Conservation (phyloP, 2,329 filamentous ascomycete genomes). For the Pestalotiopsis sp. region DNA sequence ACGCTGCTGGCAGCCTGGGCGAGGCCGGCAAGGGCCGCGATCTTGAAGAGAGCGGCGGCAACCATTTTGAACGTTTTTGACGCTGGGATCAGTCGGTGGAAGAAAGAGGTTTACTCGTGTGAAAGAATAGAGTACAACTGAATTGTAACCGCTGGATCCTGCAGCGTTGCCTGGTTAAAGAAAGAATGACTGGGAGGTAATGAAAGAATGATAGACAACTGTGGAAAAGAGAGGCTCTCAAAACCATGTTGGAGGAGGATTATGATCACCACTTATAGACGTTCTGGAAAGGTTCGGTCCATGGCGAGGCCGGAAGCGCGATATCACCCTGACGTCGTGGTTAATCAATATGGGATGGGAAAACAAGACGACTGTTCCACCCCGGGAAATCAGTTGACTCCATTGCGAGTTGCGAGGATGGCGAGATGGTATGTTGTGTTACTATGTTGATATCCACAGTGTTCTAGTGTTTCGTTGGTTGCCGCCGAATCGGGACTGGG, state of each 20-base stretch:
- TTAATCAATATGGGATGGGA: neutral
- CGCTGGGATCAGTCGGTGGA: neutral
- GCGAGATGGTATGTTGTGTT: neutral
- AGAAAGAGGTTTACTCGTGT: neutral
- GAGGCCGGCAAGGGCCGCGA: conserved; percentile 6
- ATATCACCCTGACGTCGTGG: neutral
- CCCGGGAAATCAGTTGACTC: neutral
- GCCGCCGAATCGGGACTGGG: neutral
- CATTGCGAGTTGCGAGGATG: neutral
- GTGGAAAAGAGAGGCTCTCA: neutral
- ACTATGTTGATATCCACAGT: neutral
- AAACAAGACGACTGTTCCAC: neutral
- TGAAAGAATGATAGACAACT: conserved; percentile 3
- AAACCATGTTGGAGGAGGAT: neutral
- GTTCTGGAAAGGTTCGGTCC: neutral
- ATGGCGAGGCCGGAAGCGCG: neutral
- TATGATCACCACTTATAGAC: neutral
- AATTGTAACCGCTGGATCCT: conserved; percentile 1
- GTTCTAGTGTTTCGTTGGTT: neutral
- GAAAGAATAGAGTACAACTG: neutral
- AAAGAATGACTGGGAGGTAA: neutral
- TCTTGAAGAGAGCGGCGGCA: neutral
- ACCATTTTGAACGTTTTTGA: conserved; percentile 2
- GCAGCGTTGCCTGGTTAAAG: neutral
- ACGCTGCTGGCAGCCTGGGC: conserved; percentile 18